Evolutionary conservation across 2,329 filamentous ascomycete species (phyloP).

Genomic region (Aspergillus tanneri): DNA sequence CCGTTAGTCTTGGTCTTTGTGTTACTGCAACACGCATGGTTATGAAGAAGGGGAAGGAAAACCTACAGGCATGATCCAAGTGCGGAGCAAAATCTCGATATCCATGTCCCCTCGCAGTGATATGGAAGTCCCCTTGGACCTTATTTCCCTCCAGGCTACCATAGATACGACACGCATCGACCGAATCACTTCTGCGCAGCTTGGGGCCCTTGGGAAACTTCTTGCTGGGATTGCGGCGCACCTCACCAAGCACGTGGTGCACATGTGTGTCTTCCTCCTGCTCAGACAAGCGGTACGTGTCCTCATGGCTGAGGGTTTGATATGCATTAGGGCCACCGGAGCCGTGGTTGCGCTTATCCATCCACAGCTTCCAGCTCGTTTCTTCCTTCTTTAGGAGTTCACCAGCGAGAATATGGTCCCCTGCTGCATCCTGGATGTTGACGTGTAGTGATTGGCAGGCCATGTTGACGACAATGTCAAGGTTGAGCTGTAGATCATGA

Average conservation of each 20-base stretch:
- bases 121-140: constrained; percentile 97
- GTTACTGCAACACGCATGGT: background rate
- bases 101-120: constrained; percentile 93
- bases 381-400: constrained; percentile 70
- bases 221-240: constrained; percentile 64
- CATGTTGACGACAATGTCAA: constrained; percentile 93
- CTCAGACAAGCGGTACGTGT: constrained; percentile 49
- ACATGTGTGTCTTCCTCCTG: constrained; percentile 76
- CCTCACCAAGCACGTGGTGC: constrained; percentile 79
- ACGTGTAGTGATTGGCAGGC: constrained; percentile 82
- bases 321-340: constrained; percentile 60
- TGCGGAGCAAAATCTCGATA: constrained; percentile 79
- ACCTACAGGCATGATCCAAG: constrained; percentile 75
- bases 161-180: constrained; percentile 83
- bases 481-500: constrained; percentile 86
- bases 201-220: constrained; percentile 73
- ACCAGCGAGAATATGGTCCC: constrained; percentile 84
- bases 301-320: constrained; percentile 60
- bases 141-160: constrained; percentile 91
- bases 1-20: background rate
- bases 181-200: constrained; percentile 53
- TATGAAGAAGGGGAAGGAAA: constrained; percentile 2
- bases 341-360: constrained; percentile 61
- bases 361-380: constrained; percentile 82
- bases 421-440: constrained; percentile 94